Percentiles rank a stretch among this genome's conserved stretches.
Conservation (phyloP, 495 filamentous ascomycete genomes). For the Amphirosellinia nigrospora region DNA sequence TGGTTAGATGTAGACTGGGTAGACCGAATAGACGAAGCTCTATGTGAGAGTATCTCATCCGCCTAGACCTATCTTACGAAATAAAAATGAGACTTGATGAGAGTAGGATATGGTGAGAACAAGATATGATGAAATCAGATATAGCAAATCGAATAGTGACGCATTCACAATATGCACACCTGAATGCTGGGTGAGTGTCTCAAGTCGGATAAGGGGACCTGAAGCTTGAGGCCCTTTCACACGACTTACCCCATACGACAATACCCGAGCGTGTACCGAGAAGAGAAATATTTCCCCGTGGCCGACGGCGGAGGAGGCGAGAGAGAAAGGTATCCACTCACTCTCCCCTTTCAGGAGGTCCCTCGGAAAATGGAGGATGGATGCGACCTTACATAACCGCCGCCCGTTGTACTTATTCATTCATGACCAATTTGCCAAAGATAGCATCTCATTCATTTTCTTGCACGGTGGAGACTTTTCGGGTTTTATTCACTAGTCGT, state of each 20-base stretch:
- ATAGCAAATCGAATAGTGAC: background rate
- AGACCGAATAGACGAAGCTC: background rate
- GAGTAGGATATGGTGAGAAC: background rate
- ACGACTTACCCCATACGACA: background rate
- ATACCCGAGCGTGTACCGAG: background rate
- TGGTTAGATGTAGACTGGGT: background rate
- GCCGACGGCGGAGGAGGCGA: constrained; percentile 17
- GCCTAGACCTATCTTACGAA: background rate
- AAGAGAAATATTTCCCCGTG: constrained; percentile 8
- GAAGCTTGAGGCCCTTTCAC: background rate
- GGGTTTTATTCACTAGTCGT: background rate
- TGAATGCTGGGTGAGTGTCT: background rate
- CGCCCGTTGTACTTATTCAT: background rate
- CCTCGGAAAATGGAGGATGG: background rate
- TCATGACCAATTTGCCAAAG: background rate
- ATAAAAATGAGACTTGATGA: background rate
- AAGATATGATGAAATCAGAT: background rate
- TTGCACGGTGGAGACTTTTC: background rate
- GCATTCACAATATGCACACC: background rate
- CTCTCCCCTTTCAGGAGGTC: background rate
- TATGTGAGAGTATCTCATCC: background rate
- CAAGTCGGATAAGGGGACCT: background rate
- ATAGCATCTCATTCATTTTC: background rate
- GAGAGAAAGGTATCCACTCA: constrained; percentile 5
- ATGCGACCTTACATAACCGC: background rate